Conservation (phyloP, 2,329 filamentous ascomycete genomes). For the Cladosporium cucumerinum region DNA sequence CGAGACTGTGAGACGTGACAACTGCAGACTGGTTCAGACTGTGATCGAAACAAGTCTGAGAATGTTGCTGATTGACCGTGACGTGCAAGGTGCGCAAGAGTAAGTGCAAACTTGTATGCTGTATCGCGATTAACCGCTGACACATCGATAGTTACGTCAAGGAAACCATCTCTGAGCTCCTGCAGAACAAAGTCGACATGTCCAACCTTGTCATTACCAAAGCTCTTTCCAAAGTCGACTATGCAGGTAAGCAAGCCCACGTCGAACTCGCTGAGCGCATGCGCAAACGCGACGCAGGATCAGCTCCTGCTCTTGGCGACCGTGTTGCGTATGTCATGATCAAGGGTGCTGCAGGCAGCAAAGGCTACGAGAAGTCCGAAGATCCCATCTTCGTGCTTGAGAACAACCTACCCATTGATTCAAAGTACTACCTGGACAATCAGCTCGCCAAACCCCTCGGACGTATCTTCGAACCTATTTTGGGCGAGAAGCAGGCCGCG, state of each 20-base stretch:
- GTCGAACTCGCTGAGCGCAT: conserved; percentile 93
- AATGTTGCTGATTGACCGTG: conserved; percentile 92
- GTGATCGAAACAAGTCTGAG: conserved; percentile 95
- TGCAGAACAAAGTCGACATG: conserved; percentile 98
- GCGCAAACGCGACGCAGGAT: conserved; percentile 94
- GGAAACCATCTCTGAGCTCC: conserved; percentile 85
- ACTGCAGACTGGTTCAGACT: conserved; percentile 90
- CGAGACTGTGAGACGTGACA: conserved; percentile 94
- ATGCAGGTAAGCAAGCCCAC: conserved; percentile 90
- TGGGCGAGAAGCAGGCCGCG: conserved; percentile 86
- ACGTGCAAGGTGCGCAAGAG: conserved; percentile 88
- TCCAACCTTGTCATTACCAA: conserved; percentile 99
- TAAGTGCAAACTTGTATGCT: conserved; percentile 50
- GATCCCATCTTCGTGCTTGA: conserved; percentile 96
- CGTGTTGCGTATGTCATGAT: conserved; percentile 98
- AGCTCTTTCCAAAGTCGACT: conserved; percentile 85
- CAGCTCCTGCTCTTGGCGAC: conserved; percentile 86
- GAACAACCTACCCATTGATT: conserved; percentile 96
- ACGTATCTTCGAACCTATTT: conserved; percentile 95
- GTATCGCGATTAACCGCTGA: conserved; percentile 36
- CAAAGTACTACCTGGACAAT: conserved; percentile 97
- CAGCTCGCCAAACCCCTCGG: conserved; percentile 92
- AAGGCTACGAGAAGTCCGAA: conserved; percentile 96
- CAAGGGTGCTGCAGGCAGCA: conserved; percentile 81
- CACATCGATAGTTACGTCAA: conserved; percentile 75